Conservation (phyloP, 371 early-diverging fungal species). For the Entomophthora muscae region DNA sequence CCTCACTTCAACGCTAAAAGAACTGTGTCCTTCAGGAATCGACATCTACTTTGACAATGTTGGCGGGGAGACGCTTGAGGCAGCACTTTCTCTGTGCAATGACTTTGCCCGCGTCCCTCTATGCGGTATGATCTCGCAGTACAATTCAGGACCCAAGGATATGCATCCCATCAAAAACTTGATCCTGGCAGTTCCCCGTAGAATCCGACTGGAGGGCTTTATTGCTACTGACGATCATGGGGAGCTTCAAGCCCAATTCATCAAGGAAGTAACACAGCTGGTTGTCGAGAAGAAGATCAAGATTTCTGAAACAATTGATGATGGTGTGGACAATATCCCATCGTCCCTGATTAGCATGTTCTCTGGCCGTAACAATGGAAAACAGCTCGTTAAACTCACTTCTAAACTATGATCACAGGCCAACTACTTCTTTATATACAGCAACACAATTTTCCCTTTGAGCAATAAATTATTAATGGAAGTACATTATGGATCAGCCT, state of each 20-base stretch:
- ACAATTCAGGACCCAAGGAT: conserved; percentile 23
- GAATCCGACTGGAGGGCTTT: conserved; percentile 44
- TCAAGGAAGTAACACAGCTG: conserved; percentile 36
- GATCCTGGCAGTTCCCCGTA: conserved; percentile 20
- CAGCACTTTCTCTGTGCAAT: conserved; percentile 29
- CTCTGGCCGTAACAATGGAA: conserved; percentile 17
- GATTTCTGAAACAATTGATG: conserved; percentile 36
- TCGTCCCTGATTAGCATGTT: conserved; percentile 52
- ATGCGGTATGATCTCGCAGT: conserved; percentile 55
- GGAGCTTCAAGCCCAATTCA: conserved; percentile 25
- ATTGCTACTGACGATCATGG: conserved; percentile 34
- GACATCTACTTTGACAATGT: conserved; percentile 52
- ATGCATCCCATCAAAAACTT: conserved; percentile 16
- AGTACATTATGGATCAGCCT: too few species aligned
- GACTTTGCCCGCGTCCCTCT: conserved; percentile 34
- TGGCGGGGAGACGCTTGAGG: conserved; percentile 49
- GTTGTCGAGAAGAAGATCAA: conserved; percentile 44
- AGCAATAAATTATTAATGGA: too few species aligned
- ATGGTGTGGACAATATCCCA: conserved; percentile 71
- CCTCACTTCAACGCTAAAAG: conserved; percentile 17
- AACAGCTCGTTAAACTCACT: not conserved
- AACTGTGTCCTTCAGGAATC: conserved; percentile 38
- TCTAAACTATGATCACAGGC: conserved; percentile 2
- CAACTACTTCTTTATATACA: too few species aligned
- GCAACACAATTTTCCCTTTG: too few species aligned